Base-by-base conservation (phyloP, 345 rosid genomes). In the Populus alba region DNA sequence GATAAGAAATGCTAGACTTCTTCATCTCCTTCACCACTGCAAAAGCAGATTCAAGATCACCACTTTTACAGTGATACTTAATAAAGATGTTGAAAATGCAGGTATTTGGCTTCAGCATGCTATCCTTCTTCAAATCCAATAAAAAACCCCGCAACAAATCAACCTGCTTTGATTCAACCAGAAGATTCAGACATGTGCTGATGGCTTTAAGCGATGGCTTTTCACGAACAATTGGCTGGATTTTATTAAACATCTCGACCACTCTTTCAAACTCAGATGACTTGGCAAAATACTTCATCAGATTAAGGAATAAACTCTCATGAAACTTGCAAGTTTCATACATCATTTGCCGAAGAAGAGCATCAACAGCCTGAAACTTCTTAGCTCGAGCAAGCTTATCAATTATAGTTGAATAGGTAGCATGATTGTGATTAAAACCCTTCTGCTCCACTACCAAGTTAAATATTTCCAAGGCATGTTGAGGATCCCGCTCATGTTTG, bases 71-170 rank as follows among this genome's bases (percentile, higher is more conserved):
- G 51, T 94, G 98, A 70, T 91, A 87, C 88, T 94, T 94, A 35
- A 96, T 88, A 33, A 94, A 70, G 72, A 96, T 94, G 80, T 94
- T 96, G 86, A 92, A 96, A 83, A 94, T 94, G 83, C 99, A 96
- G 12, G 93, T 89, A 77, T 94, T 96, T 45, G 94, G 98, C 71
- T 78, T 82, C 89, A 94, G 68, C 11, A 75, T 87, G 43, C 90
- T 85, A 80, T 70, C 65, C 22, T 78, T 81, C 76, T 85, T 88
- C 18, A 83, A 83, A 76, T 87, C 86, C 85, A 88, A 63, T 51
- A 96, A 89, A 51, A 90, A 85, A 43, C 81, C 81, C 68, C 72
- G 70, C 11, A 92, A 92, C 43, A 89, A 83, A 74, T 79, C 89
- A 45, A 88, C 82, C 86, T 85, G 89, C 78, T 89, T 84, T 13